Percentiles rank a stretch among this genome's conserved stretches.
These are phyloP conservation scores for Scedosporium aurantiacum DNA, from an alignment of 2,329 filamentous ascomycete species.

Conservation along the genomic window DNA sequence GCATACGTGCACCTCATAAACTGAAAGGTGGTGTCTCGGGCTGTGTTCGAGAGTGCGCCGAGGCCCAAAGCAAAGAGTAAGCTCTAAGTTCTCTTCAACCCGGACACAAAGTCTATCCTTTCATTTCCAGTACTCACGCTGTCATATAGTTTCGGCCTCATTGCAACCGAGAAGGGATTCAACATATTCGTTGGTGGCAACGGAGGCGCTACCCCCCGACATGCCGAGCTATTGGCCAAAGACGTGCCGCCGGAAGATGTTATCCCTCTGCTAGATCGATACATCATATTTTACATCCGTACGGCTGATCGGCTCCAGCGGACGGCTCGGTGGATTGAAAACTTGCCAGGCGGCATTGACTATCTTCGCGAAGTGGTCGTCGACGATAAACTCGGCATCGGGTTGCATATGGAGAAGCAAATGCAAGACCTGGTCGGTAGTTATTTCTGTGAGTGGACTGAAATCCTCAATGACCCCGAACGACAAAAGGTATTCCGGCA, in stretches of 20 bases:
- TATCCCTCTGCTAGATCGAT: slow-evolving; percentile 74
- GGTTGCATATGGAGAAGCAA: slow-evolving; percentile 71
- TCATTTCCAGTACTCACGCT: slow-evolving; percentile 9
- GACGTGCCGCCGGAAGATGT: slow-evolving; percentile 77
- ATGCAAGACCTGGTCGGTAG: slow-evolving; percentile 76
- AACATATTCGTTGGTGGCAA: slow-evolving; percentile 89
- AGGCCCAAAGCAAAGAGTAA: slow-evolving; percentile 84
- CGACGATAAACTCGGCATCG: slow-evolving; percentile 77
- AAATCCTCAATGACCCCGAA: slow-evolving; percentile 60
- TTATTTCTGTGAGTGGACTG: slow-evolving; percentile 89
- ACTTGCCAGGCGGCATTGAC: slow-evolving; percentile 68
- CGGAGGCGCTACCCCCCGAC: slow-evolving; percentile 73
- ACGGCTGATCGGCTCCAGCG: slow-evolving; percentile 84
- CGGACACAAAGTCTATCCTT: background rate
- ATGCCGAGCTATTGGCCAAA: slow-evolving; percentile 74
- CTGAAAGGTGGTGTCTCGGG: slow-evolving; percentile 84
- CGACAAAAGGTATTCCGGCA: slow-evolving; percentile 63
- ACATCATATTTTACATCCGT: slow-evolving; percentile 87
- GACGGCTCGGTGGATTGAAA: slow-evolving; percentile 80
- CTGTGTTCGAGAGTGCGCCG: slow-evolving; percentile 85
- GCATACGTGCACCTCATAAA: slow-evolving; percentile 80
- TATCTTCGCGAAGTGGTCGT: slow-evolving; percentile 77
- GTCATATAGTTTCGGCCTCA: slow-evolving; percentile 60
- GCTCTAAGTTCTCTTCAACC: slow-evolving; percentile 30
- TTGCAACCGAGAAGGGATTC: slow-evolving; percentile 86